Base-by-base conservation (phyloP, 805 yeast genomes). In the Saturnispora sekii region DNA sequence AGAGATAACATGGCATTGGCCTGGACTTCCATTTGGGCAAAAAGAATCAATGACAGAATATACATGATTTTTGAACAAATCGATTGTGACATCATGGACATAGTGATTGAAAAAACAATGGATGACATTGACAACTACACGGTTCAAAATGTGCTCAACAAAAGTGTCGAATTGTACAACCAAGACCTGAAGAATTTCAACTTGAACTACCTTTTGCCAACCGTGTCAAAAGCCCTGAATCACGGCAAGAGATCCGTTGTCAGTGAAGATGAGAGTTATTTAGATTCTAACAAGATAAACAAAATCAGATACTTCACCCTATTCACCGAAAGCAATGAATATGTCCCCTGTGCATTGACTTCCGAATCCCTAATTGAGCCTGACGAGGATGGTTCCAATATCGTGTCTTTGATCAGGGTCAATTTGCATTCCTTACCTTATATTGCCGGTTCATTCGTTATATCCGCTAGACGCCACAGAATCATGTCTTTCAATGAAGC, bases 11-110 rank as follows among this genome's bases (percentile, higher is more conserved):
- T 72, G 40, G 73, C 73, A 28, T 66, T 74, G 47, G 84, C 89
- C 1, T 81, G 95, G 84, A 88, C 95, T 10, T 84, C 95, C 0
- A 62, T 89, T 45, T 90, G 96, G 96, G 95, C 93, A 0, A 88
- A 88, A 55, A 68, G 77, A 47, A 78, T 80, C 52, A 81, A 80
- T 3, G 76, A 76, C 37, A 62, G 84, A 45, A 72, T 88, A 43
- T 81, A 87, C 41, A 80, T 93, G 66, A 86, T 86, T 67, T 81
- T 89, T 57, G 95, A 88, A 56, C 93, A 86, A 57, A 86, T 88
- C 28, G 84, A 79, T 2, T 77, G 82, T 56, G 79, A 74, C 54
- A 77, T 81, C n/a, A 68, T 78, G 45, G 85, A 81, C 55, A 61
- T 80, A 9, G 60, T 69, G 10, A 62, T 79, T 18, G 67, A 66